Evolutionary conservation across 306 rosid species (phyloP).

Genomic region (Calophaca sinica): DNA sequence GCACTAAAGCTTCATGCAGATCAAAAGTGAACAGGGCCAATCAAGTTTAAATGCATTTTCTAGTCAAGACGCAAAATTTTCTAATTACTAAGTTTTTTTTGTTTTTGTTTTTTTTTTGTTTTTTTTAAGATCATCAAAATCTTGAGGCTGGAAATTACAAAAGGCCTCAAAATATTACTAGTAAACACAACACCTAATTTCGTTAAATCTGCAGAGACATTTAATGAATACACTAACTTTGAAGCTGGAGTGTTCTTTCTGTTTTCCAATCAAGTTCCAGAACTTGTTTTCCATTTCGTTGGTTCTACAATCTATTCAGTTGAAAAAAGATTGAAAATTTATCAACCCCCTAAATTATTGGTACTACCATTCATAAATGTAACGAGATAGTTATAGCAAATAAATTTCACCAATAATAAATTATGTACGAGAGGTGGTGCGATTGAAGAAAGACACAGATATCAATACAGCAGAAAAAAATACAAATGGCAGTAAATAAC

Average conservation of each 20-base stretch:
- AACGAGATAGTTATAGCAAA: conserved; percentile 14
- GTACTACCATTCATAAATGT: conserved; percentile 29
- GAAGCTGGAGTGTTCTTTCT: no score
- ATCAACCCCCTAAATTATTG: conserved; percentile 22
- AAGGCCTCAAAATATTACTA: not conserved
- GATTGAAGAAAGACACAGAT: conserved; percentile 33
- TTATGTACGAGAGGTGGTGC: not conserved
- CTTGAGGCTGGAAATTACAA: not conserved
- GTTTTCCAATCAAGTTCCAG: conserved; percentile 12
- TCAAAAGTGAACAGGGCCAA: conserved; percentile 35
- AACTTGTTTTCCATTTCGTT: conserved; percentile 22
- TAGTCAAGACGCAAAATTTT: not conserved
- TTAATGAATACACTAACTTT: no score
- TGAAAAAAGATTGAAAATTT: conserved; percentile 36
- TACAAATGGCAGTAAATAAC: conserved; percentile 43
- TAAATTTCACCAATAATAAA: conserved; percentile 18
- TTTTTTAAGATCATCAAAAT: conserved; percentile 25
- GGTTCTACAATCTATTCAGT: conserved; percentile 9
- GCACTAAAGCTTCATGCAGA: conserved; percentile 25
- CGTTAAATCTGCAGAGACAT: no score
- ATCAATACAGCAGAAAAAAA: conserved; percentile 43
- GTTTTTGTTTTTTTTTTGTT: no score
- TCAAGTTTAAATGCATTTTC: conserved; percentile 29
- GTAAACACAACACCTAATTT: no score
- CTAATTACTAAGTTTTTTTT: conserved; percentile 8